Percentiles rank a stretch among this genome's conserved stretches.
Evolutionary conservation across 2,329 filamentous ascomycete genomes (phyloP).

Genomic region (Pyricularia sp.): DNA sequence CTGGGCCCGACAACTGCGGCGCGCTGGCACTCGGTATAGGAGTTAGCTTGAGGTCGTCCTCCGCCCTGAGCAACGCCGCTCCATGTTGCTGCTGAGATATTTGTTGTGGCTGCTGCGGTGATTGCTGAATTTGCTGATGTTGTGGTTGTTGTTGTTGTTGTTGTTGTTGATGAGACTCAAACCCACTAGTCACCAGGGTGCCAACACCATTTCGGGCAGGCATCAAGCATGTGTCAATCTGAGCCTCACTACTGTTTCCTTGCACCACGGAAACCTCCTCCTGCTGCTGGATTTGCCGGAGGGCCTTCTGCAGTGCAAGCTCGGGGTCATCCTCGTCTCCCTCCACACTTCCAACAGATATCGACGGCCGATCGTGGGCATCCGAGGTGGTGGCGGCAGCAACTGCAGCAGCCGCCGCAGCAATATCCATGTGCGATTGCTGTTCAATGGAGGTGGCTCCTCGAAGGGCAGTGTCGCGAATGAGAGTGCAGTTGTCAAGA

Average conservation of each 20-base stretch:
- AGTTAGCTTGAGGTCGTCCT: constrained; percentile 37
- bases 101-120: background rate
- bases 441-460: constrained; percentile 13
- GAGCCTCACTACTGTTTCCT: background rate
- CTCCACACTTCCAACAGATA: background rate
- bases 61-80: constrained; percentile 5
- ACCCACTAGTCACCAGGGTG: background rate
- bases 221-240: background rate
- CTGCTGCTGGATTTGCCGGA: constrained; percentile 45
- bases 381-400: constrained; percentile 1
- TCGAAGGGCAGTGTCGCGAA: constrained; percentile 43
- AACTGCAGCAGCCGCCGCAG: constrained; percentile 1
- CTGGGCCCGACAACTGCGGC: constrained; percentile 10
- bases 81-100: background rate
- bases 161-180: constrained; percentile 2
- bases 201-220: background rate
- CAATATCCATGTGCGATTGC: constrained; percentile 4
- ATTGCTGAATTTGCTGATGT: constrained; percentile 7
- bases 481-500: constrained; percentile 40
- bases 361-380: background rate
- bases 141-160: constrained; percentile 7
- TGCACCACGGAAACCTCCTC: constrained; percentile 36
- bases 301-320: constrained; percentile 43
- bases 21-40: constrained; percentile 36
- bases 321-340: constrained; percentile 38